phyloP scores from a whole-genome alignment of 2,329 filamentous ascomycete species.

The Eurotiales sp. region DNA sequence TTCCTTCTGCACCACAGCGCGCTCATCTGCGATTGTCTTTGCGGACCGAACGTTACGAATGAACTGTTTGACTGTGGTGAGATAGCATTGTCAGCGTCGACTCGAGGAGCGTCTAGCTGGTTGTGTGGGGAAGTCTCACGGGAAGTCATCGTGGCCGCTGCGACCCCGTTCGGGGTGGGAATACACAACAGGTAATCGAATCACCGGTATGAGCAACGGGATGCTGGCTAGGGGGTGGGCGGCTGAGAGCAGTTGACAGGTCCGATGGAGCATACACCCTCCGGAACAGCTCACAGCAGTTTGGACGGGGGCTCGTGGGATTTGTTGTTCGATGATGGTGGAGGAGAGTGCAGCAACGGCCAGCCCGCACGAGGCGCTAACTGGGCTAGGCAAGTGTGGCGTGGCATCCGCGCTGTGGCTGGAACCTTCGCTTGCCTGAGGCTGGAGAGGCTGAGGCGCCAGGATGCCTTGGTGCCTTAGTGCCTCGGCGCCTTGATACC shows the following conservation, averaged over 20 bases:
- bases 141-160: conserved; percentile 55
- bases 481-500: not conserved
- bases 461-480: not conserved
- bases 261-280: not conserved
- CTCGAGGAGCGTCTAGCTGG: conserved; percentile 14
- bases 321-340: conserved; percentile 17
- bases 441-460: not conserved
- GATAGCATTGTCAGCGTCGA: conserved; percentile 11
- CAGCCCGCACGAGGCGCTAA: conserved; percentile 2
- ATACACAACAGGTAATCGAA: conserved; percentile 2
- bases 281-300: conserved; percentile 1
- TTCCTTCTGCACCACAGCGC: conserved; percentile 97
- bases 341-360: conserved; percentile 12
- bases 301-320: not conserved
- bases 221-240: not conserved
- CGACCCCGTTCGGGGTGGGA: conserved; percentile 40
- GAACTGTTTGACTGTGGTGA: conserved; percentile 94
- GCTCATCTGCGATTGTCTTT: conserved; percentile 98
- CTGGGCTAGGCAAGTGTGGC: not conserved
- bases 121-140: conserved; percentile 41
- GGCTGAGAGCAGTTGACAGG: not conserved
- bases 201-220: not conserved
- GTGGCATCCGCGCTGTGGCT: conserved; percentile 2
- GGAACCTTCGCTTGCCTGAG: not conserved
- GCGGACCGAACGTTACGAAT: conserved; percentile 98